Conservation (phyloP, 306 rosid genomes). For the Dryas octopetala region DNA sequence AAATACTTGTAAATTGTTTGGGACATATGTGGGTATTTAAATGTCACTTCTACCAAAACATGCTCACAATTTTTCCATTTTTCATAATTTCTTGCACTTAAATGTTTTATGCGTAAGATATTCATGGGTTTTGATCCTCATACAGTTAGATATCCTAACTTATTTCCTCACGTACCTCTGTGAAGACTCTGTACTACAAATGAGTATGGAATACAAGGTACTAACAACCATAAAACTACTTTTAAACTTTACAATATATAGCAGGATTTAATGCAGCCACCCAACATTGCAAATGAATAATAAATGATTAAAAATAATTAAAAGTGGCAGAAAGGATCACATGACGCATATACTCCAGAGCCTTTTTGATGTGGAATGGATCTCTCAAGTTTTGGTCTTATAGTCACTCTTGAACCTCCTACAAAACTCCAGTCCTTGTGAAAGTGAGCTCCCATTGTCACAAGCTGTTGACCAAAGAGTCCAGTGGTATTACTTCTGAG, state of each 20-base stretch:
- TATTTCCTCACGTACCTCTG: background rate
- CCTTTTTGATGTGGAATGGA: conserved; percentile 36
- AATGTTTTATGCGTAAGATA: background rate
- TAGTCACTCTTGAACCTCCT: conserved; percentile 62
- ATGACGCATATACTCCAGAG: conserved; percentile 57
- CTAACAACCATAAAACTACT: background rate
- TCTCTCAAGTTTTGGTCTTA: conserved; percentile 52
- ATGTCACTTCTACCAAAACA: background rate
- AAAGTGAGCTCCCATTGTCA: conserved; percentile 27
- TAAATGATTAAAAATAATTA: background rate
- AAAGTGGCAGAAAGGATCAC: conserved; percentile 46
- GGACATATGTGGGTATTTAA: background rate
- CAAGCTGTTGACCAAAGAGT: conserved; percentile 32
- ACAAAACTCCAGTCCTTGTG: conserved; percentile 68
- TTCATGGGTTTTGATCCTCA: background rate
- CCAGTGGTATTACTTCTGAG: conserved; percentile 42
- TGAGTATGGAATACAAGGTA: background rate
- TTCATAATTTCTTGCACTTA: background rate
- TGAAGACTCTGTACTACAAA: background rate
- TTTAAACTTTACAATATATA: background rate
- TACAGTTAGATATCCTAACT: background rate
- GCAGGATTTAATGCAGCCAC: conserved; percentile 1
- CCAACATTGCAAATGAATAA: background rate
- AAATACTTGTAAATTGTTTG: background rate
- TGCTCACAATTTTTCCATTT: background rate